Conservation (phyloP, 192 early-diverging fungal genomes). For the Phlyctochytrium arcticum region DNA sequence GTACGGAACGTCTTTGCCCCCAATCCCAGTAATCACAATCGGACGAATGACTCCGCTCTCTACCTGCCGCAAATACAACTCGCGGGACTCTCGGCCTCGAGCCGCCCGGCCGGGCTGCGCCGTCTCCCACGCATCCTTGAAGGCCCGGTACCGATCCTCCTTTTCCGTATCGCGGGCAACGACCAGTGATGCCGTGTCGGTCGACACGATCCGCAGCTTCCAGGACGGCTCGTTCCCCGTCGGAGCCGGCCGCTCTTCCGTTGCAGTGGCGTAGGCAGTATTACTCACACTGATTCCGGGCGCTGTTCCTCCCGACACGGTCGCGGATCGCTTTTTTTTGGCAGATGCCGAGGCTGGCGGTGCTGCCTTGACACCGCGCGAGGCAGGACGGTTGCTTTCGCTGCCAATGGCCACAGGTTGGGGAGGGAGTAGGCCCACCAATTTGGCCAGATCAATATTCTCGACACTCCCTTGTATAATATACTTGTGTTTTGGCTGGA, state of each 20-base stretch:
- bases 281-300: background rate
- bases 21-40: conserved; percentile 23
- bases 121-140: conserved; percentile 59
- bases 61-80: conserved; percentile 41
- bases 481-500: conserved; percentile 46
- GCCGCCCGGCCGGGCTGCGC: conserved; percentile 43
- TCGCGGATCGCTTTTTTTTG: conserved; percentile 37
- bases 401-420: background rate
- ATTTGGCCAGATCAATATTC: conserved; percentile 3
- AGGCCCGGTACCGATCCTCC: conserved; percentile 51
- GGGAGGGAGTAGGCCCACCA: background rate
- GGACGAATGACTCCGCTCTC: conserved; percentile 41
- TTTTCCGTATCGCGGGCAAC: conserved; percentile 60
- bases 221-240: conserved; percentile 35
- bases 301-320: background rate
- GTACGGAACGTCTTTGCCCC: conserved; percentile 20
- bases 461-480: conserved; percentile 45
- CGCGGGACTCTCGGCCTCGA: conserved; percentile 48
- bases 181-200: conserved; percentile 37
- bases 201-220: conserved; percentile 47
- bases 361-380: conserved; percentile 28
- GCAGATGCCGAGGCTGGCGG: conserved; percentile 28
- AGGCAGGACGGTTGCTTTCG: conserved; percentile 30
- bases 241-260: conserved; percentile 2
- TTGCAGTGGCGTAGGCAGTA: background rate